Base-by-base conservation (phyloP, 2,329 filamentous ascomycete genomes). In the Basipetospora sp. region DNA sequence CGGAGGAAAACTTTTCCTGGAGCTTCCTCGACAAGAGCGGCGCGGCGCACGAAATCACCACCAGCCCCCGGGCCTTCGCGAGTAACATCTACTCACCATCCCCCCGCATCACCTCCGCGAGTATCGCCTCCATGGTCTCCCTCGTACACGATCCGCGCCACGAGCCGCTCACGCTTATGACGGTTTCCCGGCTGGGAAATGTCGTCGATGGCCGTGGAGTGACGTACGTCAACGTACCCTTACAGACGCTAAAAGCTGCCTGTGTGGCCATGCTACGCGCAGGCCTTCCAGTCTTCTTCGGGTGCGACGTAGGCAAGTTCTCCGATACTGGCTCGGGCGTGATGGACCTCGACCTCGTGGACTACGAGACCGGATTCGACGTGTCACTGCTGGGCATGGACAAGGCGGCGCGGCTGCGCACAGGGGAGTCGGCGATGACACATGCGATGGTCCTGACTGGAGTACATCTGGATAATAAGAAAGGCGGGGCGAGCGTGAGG, bases 381-480 rank as follows among this genome's bases (percentile, higher is more conserved):
- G 68, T 85, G 43, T 67, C 65, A 39, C 64, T 92, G 17, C 66
- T 88, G 8, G 74, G 72, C 14, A 69, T 92, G 70, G 73, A 63
- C 49, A 93, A 93, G 58, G 79, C 80, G 1, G 71, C 84, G 48
- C 64, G 85, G 3, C 61, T 94, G 32, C 64, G 71, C 48, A 78
- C 77, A 1, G 76, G 81, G 9, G 85, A 92, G 59, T 79, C 72
- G 38, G 68, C 73, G 36, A 92, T 94, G 85, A 93, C 85, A 1
- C 86, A 93, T 50, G 86, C 86, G 4, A 93, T 93, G 86, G 83
- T 92, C 0, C 58, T 94, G 43, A 93, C 84, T 3, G 86, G 74
- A 1, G 86, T 93, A 32, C 85, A 94, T 51, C 55, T 92, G 3
- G 77, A 81, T 42, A 63, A 69, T 19, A 59, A 72, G 42, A 58